Evolutionary conservation across 2,329 filamentous ascomycete genomes (phyloP), one percentile per base, ranked within the genome.

Genomic region (Arthrinium phaeospermum): DNA sequence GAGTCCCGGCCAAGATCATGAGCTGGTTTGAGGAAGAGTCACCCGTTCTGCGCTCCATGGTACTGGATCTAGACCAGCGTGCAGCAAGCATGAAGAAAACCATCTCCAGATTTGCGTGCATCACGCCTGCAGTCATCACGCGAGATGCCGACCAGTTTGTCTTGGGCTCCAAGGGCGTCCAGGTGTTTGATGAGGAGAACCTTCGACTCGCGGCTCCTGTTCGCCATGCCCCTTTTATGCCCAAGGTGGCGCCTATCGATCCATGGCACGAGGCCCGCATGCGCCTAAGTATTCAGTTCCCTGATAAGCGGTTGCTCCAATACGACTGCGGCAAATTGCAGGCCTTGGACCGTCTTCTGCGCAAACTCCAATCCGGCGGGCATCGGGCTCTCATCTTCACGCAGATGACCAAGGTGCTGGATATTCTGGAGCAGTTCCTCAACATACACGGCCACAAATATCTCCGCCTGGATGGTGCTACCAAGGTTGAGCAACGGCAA

Each of bases 361-460:
- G 96, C 13, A 92, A 93, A 74, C 88, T 99, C 10, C 95, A 98
- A 83, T 90, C 93, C 2, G 95, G 94, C 51, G 95, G 95, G 1
- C 96, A 98, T 79, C 94, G 97, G 10, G 96, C 95, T 13, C 87
- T 99, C 69, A 99, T 99, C 80, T 99, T 99, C 82, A 98, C 97
- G 0, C 96, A 99, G 80, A 99, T 99, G 96, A 98, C 96, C 67
- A 98, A 97, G 81, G 96, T 98, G 67, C 88, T 99, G 24, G 96
- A 99, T 81, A 97, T 99, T 71, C 88, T 99, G 2, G 96, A 99
- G 81, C 95, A 96, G 77, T 99, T 99, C 80, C 90, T 99, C 76
- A 98, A 98, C 80, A 98, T 99, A 69, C 96, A 99, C 78, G 96
- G 96, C 0, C 94, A 98, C 85, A 96, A 97, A 71, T 99, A 99